Percentiles rank a stretch among this genome's conserved stretches.
Evolutionary conservation across 1,284 basidiomycete genomes (phyloP).

Genomic region (Volvariella volvacea): DNA sequence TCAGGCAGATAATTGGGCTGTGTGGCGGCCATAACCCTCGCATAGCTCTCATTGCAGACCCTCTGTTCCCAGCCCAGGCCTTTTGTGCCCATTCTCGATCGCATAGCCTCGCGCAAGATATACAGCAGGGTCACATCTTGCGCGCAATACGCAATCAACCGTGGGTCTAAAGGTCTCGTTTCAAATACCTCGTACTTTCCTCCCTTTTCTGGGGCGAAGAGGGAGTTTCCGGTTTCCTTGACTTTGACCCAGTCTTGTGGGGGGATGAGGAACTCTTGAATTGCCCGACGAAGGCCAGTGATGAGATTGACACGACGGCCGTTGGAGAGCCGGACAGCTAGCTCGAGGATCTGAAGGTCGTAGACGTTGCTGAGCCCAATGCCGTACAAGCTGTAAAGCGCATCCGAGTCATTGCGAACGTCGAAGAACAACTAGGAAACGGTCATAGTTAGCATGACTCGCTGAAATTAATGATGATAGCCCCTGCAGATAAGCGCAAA

Average conservation of each 20-base stretch:
- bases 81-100: slow-evolving; percentile 7
- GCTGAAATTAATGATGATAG: not conserved
- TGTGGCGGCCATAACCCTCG: not conserved
- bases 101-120: slow-evolving; percentile 15
- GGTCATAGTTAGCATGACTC: not conserved
- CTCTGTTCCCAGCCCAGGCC: slow-evolving; percentile 6
- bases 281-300: slow-evolving; percentile 12
- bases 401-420: slow-evolving; percentile 28
- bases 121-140: slow-evolving; percentile 25
- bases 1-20: not conserved
- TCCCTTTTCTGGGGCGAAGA: slow-evolving; percentile 22
- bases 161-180: slow-evolving; percentile 19
- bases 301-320: slow-evolving; percentile 9
- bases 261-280: slow-evolving; percentile 12
- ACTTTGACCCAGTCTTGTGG: slow-evolving; percentile 17
- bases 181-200: slow-evolving; percentile 24
- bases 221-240: slow-evolving; percentile 20
- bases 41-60: slow-evolving; percentile 1
- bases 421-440: slow-evolving; percentile 21
- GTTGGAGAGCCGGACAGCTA: slow-evolving; percentile 19
- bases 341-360: slow-evolving; percentile 27
- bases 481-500: not conserved
- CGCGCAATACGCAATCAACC: slow-evolving; percentile 21
- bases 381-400: slow-evolving; percentile 21
- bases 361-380: slow-evolving; percentile 20